These are phyloP conservation scores for Psilocybe tampanensis DNA, from an alignment of 768 basidiomycete genomes.

Conservation along the genomic window DNA sequence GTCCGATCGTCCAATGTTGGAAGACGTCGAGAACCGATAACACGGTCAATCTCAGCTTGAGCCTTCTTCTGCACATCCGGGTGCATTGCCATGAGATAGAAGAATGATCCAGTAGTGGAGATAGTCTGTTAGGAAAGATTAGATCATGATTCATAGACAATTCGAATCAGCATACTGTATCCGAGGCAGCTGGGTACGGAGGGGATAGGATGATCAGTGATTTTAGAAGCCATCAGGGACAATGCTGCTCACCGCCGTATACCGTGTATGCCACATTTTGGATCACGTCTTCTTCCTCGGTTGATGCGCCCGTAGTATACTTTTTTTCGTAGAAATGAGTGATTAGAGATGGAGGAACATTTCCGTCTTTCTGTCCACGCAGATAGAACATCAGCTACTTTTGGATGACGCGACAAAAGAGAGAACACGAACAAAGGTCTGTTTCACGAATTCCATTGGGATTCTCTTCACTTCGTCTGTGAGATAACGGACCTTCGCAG, in stretches of 20 bases:
- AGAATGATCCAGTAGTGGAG: too few species aligned
- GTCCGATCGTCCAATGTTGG: too few species aligned
- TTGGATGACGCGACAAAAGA: not conserved
- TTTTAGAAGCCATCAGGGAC: too few species aligned
- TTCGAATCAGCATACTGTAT: too few species aligned
- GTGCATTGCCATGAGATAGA: too few species aligned
- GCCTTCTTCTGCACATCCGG: too few species aligned
- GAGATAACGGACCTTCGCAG: not conserved
- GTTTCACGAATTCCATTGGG: slow-evolving; percentile 4
- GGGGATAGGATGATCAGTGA: too few species aligned
- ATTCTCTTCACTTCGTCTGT: slow-evolving; percentile 6
- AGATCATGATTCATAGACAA: too few species aligned
- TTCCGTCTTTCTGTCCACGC: slow-evolving; percentile 11
- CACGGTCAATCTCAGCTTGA: too few species aligned
- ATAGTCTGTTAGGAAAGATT: too few species aligned
- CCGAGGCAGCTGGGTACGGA: too few species aligned
- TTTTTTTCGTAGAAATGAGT: slow-evolving; percentile 19
- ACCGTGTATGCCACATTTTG: slow-evolving; percentile 15
- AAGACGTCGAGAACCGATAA: too few species aligned
- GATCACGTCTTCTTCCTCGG: slow-evolving; percentile 11
- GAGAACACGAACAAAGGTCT: not conserved
- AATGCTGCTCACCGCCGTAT: slow-evolving; percentile 17
- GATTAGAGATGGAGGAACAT: slow-evolving; percentile 12
- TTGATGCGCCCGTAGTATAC: slow-evolving; percentile 1
- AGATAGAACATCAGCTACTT: not conserved